These are phyloP conservation scores for Fonsecaea erecta DNA, from an alignment of 2,329 filamentous ascomycete species.

Conservation along the genomic window DNA sequence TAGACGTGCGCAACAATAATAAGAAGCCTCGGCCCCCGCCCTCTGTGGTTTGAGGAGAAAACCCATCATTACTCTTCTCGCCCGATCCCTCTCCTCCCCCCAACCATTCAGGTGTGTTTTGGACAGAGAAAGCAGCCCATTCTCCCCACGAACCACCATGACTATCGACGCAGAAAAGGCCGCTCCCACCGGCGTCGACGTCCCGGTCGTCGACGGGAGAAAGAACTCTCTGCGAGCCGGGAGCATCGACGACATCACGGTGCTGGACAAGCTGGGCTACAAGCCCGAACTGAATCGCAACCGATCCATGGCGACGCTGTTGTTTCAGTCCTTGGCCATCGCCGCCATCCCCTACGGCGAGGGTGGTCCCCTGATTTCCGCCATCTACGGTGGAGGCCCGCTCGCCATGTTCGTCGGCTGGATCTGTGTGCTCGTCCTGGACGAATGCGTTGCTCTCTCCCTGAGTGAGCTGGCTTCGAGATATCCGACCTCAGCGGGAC, in stretches of 20 bases:
- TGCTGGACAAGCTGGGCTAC: conserved; percentile 59
- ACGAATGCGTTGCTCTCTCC: conserved; percentile 59
- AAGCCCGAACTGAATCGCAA: conserved; percentile 62
- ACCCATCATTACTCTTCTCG: background rate
- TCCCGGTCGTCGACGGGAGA: conserved; percentile 22
- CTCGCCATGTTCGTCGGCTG: conserved; percentile 63
- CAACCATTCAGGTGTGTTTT: background rate
- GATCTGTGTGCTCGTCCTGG: conserved; percentile 59
- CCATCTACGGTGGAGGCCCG: conserved; percentile 55
- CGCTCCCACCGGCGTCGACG: conserved; percentile 14
- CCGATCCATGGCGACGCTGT: conserved; percentile 62
- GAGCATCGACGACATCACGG: conserved; percentile 40
- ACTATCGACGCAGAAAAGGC: conserved; percentile 27
- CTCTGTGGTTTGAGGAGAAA: background rate
- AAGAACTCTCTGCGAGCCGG: conserved; percentile 40
- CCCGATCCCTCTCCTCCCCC: background rate
- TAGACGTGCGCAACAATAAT: background rate
- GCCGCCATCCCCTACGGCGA: conserved; percentile 57
- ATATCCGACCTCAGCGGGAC: conserved; percentile 53
- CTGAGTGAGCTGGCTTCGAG: conserved; percentile 58
- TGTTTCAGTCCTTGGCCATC: conserved; percentile 66
- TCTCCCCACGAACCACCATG: conserved; percentile 17
- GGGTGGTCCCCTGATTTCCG: conserved; percentile 54
- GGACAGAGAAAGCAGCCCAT: too few relatives aligned
- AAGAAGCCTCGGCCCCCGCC: background rate